These are phyloP conservation scores for Pichia sp. DNA, from an alignment of 1,139 yeast genomes.

Conservation along the genomic window DNA sequence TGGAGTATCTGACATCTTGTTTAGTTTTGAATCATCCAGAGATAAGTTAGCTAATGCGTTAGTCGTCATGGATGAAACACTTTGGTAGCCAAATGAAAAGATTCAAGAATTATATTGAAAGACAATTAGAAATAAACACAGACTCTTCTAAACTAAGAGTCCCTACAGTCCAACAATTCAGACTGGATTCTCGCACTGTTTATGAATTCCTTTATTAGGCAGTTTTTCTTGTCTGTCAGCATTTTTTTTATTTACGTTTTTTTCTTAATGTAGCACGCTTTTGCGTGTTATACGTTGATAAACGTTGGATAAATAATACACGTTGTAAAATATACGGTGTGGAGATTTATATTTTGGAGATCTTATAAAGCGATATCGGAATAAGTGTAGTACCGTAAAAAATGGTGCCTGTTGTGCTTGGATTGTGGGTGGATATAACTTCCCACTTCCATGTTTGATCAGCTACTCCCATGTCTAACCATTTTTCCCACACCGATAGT, in stretches of 20 bases:
- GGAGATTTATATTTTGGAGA: not conserved
- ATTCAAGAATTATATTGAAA: too few relatives aligned
- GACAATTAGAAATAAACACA: not conserved
- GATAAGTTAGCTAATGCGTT: constrained; percentile 1
- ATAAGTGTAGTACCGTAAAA: not conserved
- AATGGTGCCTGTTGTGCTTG: not conserved
- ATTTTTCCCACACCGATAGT: constrained; percentile 43
- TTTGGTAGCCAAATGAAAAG: too few relatives aligned
- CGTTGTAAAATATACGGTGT: too few relatives aligned
- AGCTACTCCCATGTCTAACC: constrained; percentile 29
- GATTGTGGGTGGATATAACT: not conserved
- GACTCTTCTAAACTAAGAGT: not conserved
- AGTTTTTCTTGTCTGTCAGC: too few relatives aligned
- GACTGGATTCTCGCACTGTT: not conserved
- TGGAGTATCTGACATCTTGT: not conserved
- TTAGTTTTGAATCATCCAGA: constrained; percentile 9
- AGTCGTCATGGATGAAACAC: not conserved
- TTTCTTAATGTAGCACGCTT: not conserved
- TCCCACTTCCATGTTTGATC: not conserved
- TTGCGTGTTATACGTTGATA: not conserved
- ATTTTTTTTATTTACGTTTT: too few relatives aligned
- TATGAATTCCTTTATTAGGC: constrained; percentile 4
- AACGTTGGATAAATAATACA: too few relatives aligned
- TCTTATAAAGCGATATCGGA: not conserved
- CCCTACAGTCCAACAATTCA: not conserved